These are phyloP conservation scores for Xylaria castorea DNA, from an alignment of 495 filamentous ascomycete genomes.

Conservation along the genomic window DNA sequence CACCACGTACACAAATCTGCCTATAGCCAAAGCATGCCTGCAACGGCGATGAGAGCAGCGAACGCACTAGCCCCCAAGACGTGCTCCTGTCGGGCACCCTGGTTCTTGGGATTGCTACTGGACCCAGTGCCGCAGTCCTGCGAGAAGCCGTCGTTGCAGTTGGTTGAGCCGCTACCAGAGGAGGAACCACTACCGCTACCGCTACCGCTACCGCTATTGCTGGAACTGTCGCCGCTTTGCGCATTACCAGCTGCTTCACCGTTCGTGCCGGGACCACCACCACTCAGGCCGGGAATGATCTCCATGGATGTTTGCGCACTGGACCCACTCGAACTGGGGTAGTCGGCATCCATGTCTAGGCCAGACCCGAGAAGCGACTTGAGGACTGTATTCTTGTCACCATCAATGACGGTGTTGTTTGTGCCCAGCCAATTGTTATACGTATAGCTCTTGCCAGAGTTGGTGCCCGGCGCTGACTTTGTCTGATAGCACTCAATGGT, in stretches of 20 bases:
- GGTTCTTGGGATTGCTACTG: conserved; percentile 35
- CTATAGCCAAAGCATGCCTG: conserved; percentile 52
- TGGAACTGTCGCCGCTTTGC: conserved; percentile 16
- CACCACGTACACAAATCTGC: background rate
- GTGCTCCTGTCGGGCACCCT: conserved; percentile 46
- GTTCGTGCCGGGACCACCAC: conserved; percentile 43
- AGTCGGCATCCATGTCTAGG: conserved; percentile 67
- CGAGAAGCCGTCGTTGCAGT: conserved; percentile 44
- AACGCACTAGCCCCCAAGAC: conserved; percentile 54
- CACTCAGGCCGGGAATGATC: conserved; percentile 42
- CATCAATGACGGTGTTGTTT: conserved; percentile 77
- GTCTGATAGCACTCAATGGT: conserved; percentile 84
- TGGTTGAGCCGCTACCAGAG: conserved; percentile 29
- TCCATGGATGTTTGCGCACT: conserved; percentile 33
- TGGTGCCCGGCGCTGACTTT: conserved; percentile 62
- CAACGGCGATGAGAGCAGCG: conserved; percentile 57
- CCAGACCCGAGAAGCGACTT: conserved; percentile 81
- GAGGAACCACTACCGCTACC: conserved; percentile 25
- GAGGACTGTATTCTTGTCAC: conserved; percentile 77
- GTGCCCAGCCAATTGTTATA: conserved; percentile 70
- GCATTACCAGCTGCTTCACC: conserved; percentile 39
- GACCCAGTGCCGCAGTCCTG: conserved; percentile 38
- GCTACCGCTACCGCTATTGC: conserved; percentile 20
- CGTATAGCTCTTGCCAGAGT: conserved; percentile 72
- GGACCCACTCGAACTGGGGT: conserved; percentile 36